phyloP scores from a whole-genome alignment of 768 basidiomycete species.

The Leccinum subgranulosum region DNA sequence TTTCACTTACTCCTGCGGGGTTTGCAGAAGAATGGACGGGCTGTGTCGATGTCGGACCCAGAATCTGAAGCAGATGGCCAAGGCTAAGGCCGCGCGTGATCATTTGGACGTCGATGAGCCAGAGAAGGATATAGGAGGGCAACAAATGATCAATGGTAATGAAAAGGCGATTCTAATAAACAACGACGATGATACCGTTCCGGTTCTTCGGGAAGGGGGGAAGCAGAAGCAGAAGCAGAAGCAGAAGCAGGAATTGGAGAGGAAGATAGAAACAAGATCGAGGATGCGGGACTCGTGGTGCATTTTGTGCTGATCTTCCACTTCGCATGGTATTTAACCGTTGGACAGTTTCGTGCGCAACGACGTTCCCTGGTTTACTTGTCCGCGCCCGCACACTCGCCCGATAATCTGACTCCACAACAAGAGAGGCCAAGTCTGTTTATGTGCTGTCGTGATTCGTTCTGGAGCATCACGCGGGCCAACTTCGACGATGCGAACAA shows the following conservation, averaged over 20 bases:
- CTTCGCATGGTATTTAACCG: not conserved
- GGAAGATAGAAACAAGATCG: too few species aligned
- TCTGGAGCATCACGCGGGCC: slow-evolving; percentile 87
- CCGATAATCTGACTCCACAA: slow-evolving; percentile 40
- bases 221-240: not conserved
- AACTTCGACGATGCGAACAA: slow-evolving; percentile 42
- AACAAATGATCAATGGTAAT: too few species aligned
- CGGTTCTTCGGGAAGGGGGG: not conserved
- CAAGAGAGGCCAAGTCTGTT: slow-evolving; percentile 57
- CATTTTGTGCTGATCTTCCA: slow-evolving; percentile 11
- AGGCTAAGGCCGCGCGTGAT: slow-evolving; percentile 33
- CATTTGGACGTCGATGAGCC: slow-evolving; percentile 48
- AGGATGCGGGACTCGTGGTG: too few species aligned
- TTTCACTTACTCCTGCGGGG: not conserved
- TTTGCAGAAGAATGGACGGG: not conserved
- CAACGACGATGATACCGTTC: not conserved
- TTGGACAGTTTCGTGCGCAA: not conserved
- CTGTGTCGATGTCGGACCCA: not conserved
- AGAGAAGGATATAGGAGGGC: not conserved
- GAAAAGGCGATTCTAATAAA: not conserved
- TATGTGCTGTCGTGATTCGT: slow-evolving; percentile 77
- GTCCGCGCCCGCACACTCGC: not conserved
- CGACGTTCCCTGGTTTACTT: not conserved
- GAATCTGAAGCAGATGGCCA: not conserved
- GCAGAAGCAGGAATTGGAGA: too few species aligned